Evolutionary conservation across 2,329 filamentous ascomycete genomes (phyloP), one percentile per base, ranked within the genome.

Genomic region (Penicillium sp.): DNA sequence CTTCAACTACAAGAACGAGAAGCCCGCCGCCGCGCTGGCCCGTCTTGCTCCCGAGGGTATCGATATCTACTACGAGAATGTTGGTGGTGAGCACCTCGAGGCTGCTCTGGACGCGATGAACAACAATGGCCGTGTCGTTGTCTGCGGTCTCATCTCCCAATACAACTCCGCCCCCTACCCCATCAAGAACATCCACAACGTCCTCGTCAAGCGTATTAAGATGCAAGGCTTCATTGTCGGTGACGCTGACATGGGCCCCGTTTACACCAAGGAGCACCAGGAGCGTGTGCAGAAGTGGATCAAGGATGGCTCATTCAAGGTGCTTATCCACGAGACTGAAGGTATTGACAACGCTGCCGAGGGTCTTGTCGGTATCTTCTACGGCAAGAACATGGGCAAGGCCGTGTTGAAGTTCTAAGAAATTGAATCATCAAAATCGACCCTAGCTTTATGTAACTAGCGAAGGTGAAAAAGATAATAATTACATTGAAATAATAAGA

Each of bases 1-100:
- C 8, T 95, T 94, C 69, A 95, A 96, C 82, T 96, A 96, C 83
- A 94, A 95, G 84, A 93, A 86, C 67, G 91, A 95, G 80, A 85
- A 84, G 67, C 84, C 91, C 0, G 72, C 78, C 0, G 88, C 89
- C 11, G 91, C 90, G 0, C 82, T 96, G 58, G 77, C 81, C 65
- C 83, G 90, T 60, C 82, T 95, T 19, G 90, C 90, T 0, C 91
- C 91, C 0, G 77, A 92, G 13, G 92, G 91, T 4, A 84, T 96
- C 63, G 91, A 96, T 71, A 92, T 93, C 73, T 92, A 92, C 80
- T 93, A 89, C 71, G 90, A 93, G 77, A 93, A 92, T 68, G 90
- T 91, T 6, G 90, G 90, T 22, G 90, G 89, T 42, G 89, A 91
- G 76, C 87, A 90, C 65, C 81, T 92, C 55, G 87, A 90, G 66